Conservation (phyloP, 1,284 basidiomycete genomes). For the Papiliotrema fonsecae region DNA sequence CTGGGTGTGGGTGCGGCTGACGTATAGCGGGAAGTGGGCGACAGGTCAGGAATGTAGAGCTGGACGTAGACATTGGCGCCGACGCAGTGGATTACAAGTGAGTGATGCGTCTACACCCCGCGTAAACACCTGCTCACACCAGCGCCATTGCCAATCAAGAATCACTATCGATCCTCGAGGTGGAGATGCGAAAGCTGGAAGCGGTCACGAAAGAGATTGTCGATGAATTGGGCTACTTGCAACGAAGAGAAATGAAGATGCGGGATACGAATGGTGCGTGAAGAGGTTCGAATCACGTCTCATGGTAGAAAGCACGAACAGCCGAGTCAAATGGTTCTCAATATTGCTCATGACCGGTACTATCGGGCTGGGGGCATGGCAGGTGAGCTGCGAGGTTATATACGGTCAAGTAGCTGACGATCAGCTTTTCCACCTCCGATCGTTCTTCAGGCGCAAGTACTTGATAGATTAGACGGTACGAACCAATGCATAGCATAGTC, state of each 20-base stretch:
- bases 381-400: slow-evolving; percentile 50
- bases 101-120: slow-evolving; percentile 32
- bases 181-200: slow-evolving; percentile 96
- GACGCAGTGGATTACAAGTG: slow-evolving; percentile 99
- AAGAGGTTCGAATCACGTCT: neutral
- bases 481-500: neutral
- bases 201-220: slow-evolving; percentile 89
- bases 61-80: slow-evolving; percentile 96
- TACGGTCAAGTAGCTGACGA: slow-evolving; percentile 3
- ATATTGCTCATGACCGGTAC: slow-evolving; percentile 79
- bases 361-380: slow-evolving; percentile 83
- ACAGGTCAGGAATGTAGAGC: slow-evolving; percentile 68
- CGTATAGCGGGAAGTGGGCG: slow-evolving; percentile 43
- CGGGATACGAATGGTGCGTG: slow-evolving; percentile 76
- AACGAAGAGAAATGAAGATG: slow-evolving; percentile 82
- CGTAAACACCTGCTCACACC: slow-evolving; percentile 3
- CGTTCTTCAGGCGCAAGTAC: slow-evolving; percentile 96
- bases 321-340: slow-evolving; percentile 87
- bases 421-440: slow-evolving; percentile 76
- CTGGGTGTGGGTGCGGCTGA: neutral
- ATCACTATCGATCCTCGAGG: slow-evolving; percentile 89
- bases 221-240: slow-evolving; percentile 90
- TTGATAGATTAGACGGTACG: slow-evolving; percentile 68
- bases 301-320: slow-evolving; percentile 78
- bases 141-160: slow-evolving; percentile 99